Base-by-base conservation (phyloP, 2,329 filamentous ascomycete genomes). In the Xylaria sp. region DNA sequence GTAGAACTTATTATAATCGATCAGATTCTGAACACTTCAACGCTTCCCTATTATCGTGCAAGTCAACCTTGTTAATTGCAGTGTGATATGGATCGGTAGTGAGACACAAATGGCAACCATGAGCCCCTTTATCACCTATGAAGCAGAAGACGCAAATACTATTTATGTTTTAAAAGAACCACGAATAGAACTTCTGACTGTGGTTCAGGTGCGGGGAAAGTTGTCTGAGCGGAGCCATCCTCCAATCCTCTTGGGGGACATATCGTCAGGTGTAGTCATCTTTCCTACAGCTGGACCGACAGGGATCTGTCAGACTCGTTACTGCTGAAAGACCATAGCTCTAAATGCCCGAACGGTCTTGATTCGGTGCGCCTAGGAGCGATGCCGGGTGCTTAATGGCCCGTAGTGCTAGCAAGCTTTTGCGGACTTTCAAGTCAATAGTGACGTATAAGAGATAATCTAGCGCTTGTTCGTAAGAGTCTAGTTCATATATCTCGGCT, bases 121-220 rank as follows among this genome's bases (percentile, higher is more conserved):
- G 25, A 65, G 36, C 41, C 3, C 25, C 33, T 25, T 31, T 20
- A 23, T 6, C 4, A 18, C 23, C 2, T n/a, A 61, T 25, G 39
- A 62, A 10, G 43, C 10, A 39, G 39, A 54, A 39, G 20, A 55
- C 52, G 5, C 3, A 51, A n/a, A 33, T 49, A 13, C 31, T 43
- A 64, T 48, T 58, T 66, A 62, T 66, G 58, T 28, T 31, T 49
- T 23, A 51, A 25, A 25, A 3, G 55, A 18, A 20, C 48, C 20
- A 52, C 9, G 25, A 67, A 62, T 41, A 28, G 23, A 62, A 49
- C 33, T 31, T 18, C 58, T 33, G 15, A 33, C 31, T n/a, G 6
- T 31, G 49, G 59, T 66, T 33, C 39, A 56, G 61, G 57, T 70
- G 68, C 64, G 68, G 68, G 68, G 68, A 70, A 70, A 59, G 12